Evolutionary conservation across 2,329 filamentous ascomycete species (phyloP), one percentile per base, ranked within the genome.

Genomic region (Aureobasidium namibiae): DNA sequence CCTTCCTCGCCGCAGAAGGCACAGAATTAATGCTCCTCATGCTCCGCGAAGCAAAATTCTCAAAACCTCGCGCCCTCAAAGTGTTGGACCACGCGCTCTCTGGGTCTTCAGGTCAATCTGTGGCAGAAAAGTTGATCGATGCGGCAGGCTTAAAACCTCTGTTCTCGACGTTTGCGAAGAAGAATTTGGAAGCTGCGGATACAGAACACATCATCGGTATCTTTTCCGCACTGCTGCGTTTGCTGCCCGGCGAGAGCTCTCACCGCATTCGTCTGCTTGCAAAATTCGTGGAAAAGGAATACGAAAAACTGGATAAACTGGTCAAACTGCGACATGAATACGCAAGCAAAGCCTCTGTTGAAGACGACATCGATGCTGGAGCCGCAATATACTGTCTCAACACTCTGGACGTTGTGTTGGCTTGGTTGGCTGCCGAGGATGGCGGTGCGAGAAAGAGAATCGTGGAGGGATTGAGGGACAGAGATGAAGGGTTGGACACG

Each of bases 251-350:
- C 16, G 84, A 90, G 33, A 91, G 89, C 1, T 79, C 89, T 0
- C 80, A 86, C 33, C 83, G 94, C 6, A 95, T 97, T 65, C 84
- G 94, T 4, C 82, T 87, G 0, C 80, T 97, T 4, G 92, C 92
- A 49, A 99, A 99, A 69, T 97, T 97, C 67, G 88, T 96, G 18
- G 94, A 99, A 72, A 95, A 90, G 69, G 86, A 96, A 64, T 96
- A 95, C 70, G 90, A 87, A 65, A 97, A 97, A 77, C 83, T 90
- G 38, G 75, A 70, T 6, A 89, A 86, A 69, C 77, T 97, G 4
- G 72, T 95, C 36, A 78, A 81, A 61, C 72, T 96, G 49, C 82
- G 92, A 41, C 76, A 83, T 49, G 87, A 89, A 13, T 95, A 91
- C 69, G 81, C 82, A 0, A 76, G 79, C 0, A 80, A 82, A 16